Evolutionary conservation across 257 asterid genomes (phyloP).

Genomic region (Cinchona pubescens): DNA sequence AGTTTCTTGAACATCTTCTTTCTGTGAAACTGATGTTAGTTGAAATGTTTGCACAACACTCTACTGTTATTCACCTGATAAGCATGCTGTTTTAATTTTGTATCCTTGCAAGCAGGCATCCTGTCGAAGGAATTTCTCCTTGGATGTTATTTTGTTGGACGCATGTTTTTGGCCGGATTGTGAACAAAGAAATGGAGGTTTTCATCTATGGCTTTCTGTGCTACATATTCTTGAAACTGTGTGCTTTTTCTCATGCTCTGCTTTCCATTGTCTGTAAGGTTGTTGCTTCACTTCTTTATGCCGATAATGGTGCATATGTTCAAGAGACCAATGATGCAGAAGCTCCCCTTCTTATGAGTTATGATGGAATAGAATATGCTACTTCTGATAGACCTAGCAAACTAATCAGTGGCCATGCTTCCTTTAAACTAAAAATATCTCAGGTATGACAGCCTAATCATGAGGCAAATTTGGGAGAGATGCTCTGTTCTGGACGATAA

Average conservation of each 20-base stretch:
- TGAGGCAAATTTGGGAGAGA: background rate
- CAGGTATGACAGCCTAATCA: slow-evolving; percentile 42
- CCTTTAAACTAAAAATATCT: slow-evolving; percentile 84
- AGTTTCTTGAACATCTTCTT: background rate
- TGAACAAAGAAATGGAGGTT: slow-evolving; percentile 73
- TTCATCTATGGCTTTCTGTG: slow-evolving; percentile 15
- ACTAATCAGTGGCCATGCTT: slow-evolving; percentile 64
- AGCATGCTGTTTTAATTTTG: slow-evolving; percentile 3
- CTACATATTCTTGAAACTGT: background rate
- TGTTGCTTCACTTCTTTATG: slow-evolving; percentile 72
- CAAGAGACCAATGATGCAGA: slow-evolving; percentile 71
- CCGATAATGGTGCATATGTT: slow-evolving; percentile 56
- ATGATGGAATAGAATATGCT: slow-evolving; percentile 66
- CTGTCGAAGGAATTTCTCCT: slow-evolving; percentile 74
- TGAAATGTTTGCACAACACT: background rate
- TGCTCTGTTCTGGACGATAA: background rate
- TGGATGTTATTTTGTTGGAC: slow-evolving; percentile 65
- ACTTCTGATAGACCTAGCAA: slow-evolving; percentile 60
- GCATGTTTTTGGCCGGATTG: slow-evolving; percentile 52
- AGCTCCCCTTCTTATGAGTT: slow-evolving; percentile 68
- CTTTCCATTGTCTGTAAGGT: slow-evolving; percentile 40
- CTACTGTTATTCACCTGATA: background rate
- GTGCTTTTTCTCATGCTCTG: slow-evolving; percentile 2
- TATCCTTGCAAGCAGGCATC: slow-evolving; percentile 60
- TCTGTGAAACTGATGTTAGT: background rate